Evolutionary conservation across 1,284 basidiomycete species (phyloP).

Genomic region (Ganoderma sinense): DNA sequence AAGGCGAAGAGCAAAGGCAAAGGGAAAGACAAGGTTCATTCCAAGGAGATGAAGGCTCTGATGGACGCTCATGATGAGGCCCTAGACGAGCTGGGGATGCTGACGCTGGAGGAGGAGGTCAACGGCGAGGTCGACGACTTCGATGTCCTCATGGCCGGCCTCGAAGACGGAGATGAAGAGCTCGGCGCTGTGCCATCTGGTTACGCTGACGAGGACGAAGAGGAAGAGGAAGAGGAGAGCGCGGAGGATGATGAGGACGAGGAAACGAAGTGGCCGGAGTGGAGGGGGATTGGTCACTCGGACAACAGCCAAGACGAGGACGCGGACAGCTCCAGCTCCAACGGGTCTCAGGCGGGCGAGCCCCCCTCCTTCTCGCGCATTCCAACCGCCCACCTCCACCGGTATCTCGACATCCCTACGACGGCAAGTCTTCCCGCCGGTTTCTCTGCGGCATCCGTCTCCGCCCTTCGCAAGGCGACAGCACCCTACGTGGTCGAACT

Average conservation of each 20-base stretch:
- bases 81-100: constrained; percentile 37
- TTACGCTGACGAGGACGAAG: not conserved
- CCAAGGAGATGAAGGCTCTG: constrained; percentile 34
- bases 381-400: constrained; percentile 39
- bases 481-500: constrained; percentile 42
- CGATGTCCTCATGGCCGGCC: constrained; percentile 27
- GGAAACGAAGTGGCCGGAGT: constrained; percentile 11
- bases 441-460: constrained; percentile 28
- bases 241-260: constrained; percentile 17
- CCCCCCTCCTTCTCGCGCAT: constrained; percentile 43
- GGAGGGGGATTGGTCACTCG: constrained; percentile 22
- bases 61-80: constrained; percentile 37
- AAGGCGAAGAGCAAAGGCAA: constrained; percentile 31
- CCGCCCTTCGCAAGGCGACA: constrained; percentile 34
- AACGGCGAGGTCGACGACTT: constrained; percentile 34
- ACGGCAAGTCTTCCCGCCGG: constrained; percentile 34
- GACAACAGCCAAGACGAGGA: constrained; percentile 24
- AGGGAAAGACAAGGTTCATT: constrained; percentile 33
- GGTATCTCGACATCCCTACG: constrained; percentile 39
- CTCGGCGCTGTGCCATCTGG: constrained; percentile 8
- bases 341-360: constrained; percentile 25
- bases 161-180: constrained; percentile 26
- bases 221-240: constrained; percentile 9
- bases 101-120: constrained; percentile 36
- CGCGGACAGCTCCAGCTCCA: constrained; percentile 13